Evolutionary conservation across 495 filamentous ascomycete genomes (phyloP).

Genomic region (Sabuloglossum arenarium): DNA sequence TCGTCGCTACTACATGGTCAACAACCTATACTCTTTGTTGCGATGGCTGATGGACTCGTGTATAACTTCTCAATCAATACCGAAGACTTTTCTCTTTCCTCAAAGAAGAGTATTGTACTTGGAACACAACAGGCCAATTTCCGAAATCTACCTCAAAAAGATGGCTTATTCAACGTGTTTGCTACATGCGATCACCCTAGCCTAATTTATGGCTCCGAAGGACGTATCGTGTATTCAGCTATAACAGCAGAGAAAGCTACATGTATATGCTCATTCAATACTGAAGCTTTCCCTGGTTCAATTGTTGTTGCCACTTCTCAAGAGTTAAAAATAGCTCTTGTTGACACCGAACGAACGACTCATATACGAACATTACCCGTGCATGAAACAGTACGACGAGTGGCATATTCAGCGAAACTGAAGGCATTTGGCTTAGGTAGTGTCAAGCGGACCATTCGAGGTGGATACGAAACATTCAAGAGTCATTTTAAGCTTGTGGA

Average conservation of each 20-base stretch:
- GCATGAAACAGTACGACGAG: constrained; percentile 62
- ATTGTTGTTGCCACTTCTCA: constrained; percentile 59
- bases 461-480: constrained; percentile 32
- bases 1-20: constrained; percentile 41
- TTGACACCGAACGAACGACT: constrained; percentile 70
- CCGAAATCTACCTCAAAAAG: constrained; percentile 44
- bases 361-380: constrained; percentile 65
- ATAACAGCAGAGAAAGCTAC: constrained; percentile 80
- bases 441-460: constrained; percentile 39
- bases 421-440: constrained; percentile 71
- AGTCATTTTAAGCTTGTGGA: constrained; percentile 41
- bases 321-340: constrained; percentile 58
- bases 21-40: constrained; percentile 62
- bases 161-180: constrained; percentile 60
- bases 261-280: constrained; percentile 62
- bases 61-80: constrained; percentile 61
- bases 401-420: constrained; percentile 64
- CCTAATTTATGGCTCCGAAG: constrained; percentile 75
- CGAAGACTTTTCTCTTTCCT: constrained; percentile 33
- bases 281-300: constrained; percentile 56
- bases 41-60: constrained; percentile 89
- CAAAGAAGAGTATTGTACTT: constrained; percentile 61
- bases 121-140: constrained; percentile 72
- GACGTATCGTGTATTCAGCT: constrained; percentile 76
- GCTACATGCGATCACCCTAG: constrained; percentile 86